A percentile compares a stretch with the other conserved stretches of the same genome.
Evolutionary conservation across 305 asterid species (phyloP).

Genomic region (Solanum hybrid): DNA sequence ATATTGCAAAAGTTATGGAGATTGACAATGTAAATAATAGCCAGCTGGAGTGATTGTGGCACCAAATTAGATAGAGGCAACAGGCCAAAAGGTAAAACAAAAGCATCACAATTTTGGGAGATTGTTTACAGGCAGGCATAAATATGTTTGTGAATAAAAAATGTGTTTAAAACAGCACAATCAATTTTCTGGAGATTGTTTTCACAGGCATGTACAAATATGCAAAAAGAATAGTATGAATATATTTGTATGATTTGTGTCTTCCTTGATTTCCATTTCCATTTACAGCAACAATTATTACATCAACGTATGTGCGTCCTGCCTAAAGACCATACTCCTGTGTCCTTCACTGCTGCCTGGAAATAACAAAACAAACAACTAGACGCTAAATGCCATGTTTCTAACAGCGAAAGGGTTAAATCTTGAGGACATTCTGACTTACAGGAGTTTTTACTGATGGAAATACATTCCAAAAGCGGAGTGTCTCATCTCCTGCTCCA

Average conservation of each 20-base stretch:
- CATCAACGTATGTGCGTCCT: slow-evolving; percentile 81
- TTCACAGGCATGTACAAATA: not conserved
- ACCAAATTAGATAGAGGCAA: too few species aligned
- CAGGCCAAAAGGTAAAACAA: not conserved
- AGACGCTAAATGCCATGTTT: not conserved
- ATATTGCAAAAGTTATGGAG: too few species aligned
- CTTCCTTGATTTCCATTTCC: not conserved
- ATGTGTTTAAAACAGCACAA: not conserved
- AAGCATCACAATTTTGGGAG: not conserved
- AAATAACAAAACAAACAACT: not conserved
- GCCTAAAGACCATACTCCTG: slow-evolving; percentile 89
- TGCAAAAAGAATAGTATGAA: not conserved
- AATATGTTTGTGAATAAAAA: not conserved
- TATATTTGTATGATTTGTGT: not conserved
- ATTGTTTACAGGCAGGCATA: not conserved
- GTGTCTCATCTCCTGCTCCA: slow-evolving; percentile 96
- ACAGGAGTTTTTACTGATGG: slow-evolving; percentile 84
- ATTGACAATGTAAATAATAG: too few species aligned
- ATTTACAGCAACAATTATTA: slow-evolving; percentile 14
- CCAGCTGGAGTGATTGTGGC: too few species aligned
- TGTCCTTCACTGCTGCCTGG: slow-evolving; percentile 77
- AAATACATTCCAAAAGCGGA: slow-evolving; percentile 87
- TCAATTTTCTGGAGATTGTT: not conserved
- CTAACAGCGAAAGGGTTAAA: not conserved
- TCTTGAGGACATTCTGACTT: slow-evolving; percentile 17